Percentiles rank a stretch among this genome's conserved stretches.
phyloP scores from a whole-genome alignment of 345 rosid species.

The Eucalyptus sp. region DNA sequence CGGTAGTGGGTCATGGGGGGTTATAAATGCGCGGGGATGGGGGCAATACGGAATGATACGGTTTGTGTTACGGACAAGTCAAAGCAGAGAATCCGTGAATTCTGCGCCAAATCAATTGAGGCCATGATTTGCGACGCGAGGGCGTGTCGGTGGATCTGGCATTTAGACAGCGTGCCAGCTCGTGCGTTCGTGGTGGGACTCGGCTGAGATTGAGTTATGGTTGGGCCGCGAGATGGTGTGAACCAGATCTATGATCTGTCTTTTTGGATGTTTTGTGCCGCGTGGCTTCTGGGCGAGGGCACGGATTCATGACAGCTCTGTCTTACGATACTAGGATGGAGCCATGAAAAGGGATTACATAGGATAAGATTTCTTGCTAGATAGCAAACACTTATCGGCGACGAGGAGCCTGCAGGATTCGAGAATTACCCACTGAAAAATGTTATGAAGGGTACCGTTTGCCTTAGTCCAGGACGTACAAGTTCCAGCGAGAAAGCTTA shows the following conservation, averaged over 20 bases:
- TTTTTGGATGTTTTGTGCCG: not conserved
- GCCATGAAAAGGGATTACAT: not conserved
- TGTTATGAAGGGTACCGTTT: not conserved
- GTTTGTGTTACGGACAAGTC: not conserved
- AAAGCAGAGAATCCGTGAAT: not conserved
- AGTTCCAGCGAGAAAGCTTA: not conserved
- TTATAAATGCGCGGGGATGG: not conserved
- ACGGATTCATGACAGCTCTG: not conserved
- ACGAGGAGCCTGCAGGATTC: not conserved
- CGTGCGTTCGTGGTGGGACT: not conserved
- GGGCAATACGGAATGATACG: not conserved
- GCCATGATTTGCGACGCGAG: not conserved
- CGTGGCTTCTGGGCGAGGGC: not conserved
- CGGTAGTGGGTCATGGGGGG: not conserved
- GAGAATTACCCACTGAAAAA: not conserved
- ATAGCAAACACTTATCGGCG: not conserved
- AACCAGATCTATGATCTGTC: not conserved
- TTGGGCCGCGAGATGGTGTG: not conserved
- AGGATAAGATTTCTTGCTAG: not conserved
- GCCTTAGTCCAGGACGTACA: not conserved
- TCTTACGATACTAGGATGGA: not conserved
- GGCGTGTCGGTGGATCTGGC: not conserved
- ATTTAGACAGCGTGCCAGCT: not conserved
- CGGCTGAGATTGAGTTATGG: not conserved
- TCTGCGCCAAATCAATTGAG: not conserved